These are phyloP conservation scores for Cladophialophora immunda DNA, from an alignment of 2,329 filamentous ascomycete genomes.

Conservation along the genomic window DNA sequence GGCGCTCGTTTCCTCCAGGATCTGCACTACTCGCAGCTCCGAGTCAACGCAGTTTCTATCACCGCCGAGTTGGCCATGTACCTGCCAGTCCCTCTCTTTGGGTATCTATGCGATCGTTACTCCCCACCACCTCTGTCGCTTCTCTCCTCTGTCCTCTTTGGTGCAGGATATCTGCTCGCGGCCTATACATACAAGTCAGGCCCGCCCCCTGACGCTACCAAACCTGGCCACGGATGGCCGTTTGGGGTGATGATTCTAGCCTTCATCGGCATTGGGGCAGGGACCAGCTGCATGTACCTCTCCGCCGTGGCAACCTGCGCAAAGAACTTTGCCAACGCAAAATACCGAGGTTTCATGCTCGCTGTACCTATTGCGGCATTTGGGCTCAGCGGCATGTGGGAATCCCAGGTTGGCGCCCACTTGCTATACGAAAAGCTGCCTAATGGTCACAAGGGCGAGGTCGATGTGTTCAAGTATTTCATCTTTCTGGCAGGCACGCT, in stretches of 20 bases:
- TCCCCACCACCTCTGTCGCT: slow-evolving; percentile 81
- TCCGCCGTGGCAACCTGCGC: slow-evolving; percentile 92
- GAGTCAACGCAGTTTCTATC: slow-evolving; percentile 90
- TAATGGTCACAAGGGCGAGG: slow-evolving; percentile 69
- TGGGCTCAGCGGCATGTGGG: slow-evolving; percentile 93
- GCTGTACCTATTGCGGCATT: slow-evolving; percentile 92
- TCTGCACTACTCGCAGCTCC: slow-evolving; percentile 86
- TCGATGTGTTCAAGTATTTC: slow-evolving; percentile 86
- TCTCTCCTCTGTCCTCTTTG: slow-evolving; percentile 77
- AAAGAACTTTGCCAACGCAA: slow-evolving; percentile 95
- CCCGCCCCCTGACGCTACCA: slow-evolving; percentile 59
- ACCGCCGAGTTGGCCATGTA: slow-evolving; percentile 89
- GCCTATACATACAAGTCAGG: slow-evolving; percentile 76
- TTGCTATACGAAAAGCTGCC: slow-evolving; percentile 74
- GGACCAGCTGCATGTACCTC: slow-evolving; percentile 88
- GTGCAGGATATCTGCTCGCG: slow-evolving; percentile 81
- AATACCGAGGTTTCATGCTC: slow-evolving; percentile 85
- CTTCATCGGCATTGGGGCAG: slow-evolving; percentile 83
- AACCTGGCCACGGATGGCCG: slow-evolving; percentile 67
- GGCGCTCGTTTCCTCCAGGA: slow-evolving; percentile 87
- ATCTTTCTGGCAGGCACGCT: slow-evolving; percentile 81
- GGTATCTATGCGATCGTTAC: slow-evolving; percentile 89
- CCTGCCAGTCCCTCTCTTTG: slow-evolving; percentile 86
- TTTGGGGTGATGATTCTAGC: slow-evolving; percentile 85
- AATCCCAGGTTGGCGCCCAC: slow-evolving; percentile 84